Conservation (phyloP, 768 basidiomycete species). For the Boletus rex-veris region DNA sequence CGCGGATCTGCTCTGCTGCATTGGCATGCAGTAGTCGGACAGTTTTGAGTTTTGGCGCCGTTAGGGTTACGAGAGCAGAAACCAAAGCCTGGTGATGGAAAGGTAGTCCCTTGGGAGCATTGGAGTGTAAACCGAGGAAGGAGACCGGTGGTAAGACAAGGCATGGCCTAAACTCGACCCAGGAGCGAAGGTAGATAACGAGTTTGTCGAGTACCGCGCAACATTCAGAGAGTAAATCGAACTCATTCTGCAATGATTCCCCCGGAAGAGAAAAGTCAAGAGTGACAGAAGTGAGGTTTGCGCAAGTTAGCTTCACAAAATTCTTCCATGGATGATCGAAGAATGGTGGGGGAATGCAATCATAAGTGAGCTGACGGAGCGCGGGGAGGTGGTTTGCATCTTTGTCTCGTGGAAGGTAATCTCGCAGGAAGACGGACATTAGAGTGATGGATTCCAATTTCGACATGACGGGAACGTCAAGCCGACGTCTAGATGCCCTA, state of each 20-base stretch:
- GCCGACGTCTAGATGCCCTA: constrained; percentile 13
- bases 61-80: constrained; percentile 22
- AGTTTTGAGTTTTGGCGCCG: constrained; percentile 16
- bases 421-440: constrained; percentile 27
- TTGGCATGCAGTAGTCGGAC: constrained; percentile 21
- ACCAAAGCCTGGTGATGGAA: constrained; percentile 19
- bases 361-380: constrained; percentile 31
- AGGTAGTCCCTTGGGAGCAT: constrained; percentile 8
- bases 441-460: constrained; percentile 26
- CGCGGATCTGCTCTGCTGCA: constrained; percentile 13
- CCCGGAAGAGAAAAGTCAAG: constrained; percentile 27
- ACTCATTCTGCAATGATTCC: constrained; percentile 24
- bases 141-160: constrained; percentile 27
- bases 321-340: constrained; percentile 27
- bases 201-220: constrained; percentile 23
- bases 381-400: constrained; percentile 27
- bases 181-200: constrained; percentile 25
- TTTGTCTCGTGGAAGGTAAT: constrained; percentile 29
- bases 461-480: constrained; percentile 27
- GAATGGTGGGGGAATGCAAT: constrained; percentile 30
- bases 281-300: constrained; percentile 25
- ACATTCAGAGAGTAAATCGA: constrained; percentile 24
- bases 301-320: constrained; percentile 25
- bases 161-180: constrained; percentile 19
- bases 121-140: constrained; percentile 23